A percentile compares a stretch with the other conserved stretches of the same genome.
These are phyloP conservation scores for Ophiostoma pallidulum DNA, from an alignment of 2,329 filamentous ascomycete species.

Conservation along the genomic window DNA sequence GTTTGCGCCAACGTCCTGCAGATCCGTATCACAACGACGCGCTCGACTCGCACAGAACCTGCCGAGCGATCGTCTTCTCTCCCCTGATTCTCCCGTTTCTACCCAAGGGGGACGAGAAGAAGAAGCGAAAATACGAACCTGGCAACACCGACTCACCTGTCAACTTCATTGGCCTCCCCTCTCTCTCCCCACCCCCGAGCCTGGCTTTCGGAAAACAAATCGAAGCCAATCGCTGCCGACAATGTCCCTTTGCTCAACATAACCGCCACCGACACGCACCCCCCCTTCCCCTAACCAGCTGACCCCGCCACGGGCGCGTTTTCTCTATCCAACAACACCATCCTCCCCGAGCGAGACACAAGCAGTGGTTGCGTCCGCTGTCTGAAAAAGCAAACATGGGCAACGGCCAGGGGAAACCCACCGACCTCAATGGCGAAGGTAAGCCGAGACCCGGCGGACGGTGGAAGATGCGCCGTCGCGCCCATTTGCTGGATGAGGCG, in stretches of 20 bases:
- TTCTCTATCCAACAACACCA: background rate
- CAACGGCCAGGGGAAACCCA: slow-evolving; percentile 88
- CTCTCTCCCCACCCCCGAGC: too few relatives aligned
- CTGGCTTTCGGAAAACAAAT: background rate
- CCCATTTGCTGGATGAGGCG: too few relatives aligned
- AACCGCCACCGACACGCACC: background rate
- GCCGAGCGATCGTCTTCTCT: background rate
- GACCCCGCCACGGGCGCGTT: background rate
- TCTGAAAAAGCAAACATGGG: slow-evolving; percentile 52
- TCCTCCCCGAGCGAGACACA: background rate
- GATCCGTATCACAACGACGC: slow-evolving; percentile 5
- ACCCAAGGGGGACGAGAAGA: background rate
- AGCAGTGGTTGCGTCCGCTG: background rate
- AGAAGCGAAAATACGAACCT: too few relatives aligned
- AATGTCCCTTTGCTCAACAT: slow-evolving; percentile 3
- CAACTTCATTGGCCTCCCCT: too few relatives aligned
- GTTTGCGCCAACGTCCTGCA: slow-evolving; percentile 1
- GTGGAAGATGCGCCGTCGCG: too few relatives aligned
- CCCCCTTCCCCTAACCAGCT: too few relatives aligned
- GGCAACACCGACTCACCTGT: too few relatives aligned
- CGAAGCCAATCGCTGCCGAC: background rate
- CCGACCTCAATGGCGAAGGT: slow-evolving; percentile 92
- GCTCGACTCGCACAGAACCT: too few relatives aligned
- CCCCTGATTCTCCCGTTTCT: background rate
- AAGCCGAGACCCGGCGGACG: too few relatives aligned